Percentiles rank a stretch among this genome's conserved stretches.
These are phyloP conservation scores for Podospora appendiculata DNA, from an alignment of 495 filamentous ascomycete genomes.

Conservation along the genomic window DNA sequence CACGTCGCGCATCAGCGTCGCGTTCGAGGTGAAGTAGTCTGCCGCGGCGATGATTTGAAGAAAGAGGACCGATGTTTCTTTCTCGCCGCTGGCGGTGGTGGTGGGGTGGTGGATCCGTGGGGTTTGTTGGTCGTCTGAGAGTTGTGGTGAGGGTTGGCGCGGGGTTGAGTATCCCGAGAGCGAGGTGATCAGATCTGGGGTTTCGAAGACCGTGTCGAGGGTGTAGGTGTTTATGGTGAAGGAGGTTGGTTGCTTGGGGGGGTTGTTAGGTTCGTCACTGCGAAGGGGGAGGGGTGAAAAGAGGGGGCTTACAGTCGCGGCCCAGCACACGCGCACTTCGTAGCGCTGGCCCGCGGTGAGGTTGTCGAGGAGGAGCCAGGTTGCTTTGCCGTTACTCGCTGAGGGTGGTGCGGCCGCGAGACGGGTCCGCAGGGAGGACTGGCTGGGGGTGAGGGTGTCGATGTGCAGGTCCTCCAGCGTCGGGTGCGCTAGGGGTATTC, in stretches of 20 bases:
- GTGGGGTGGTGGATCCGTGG: neutral
- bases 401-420: slow-evolving; percentile 53
- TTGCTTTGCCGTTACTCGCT: slow-evolving; percentile 47
- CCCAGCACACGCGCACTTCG: slow-evolving; percentile 91
- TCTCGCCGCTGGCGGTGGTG: slow-evolving; percentile 4
- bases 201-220: slow-evolving; percentile 49
- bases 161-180: slow-evolving; percentile 55
- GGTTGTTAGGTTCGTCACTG: neutral
- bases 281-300: neutral
- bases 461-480: slow-evolving; percentile 59
- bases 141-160: slow-evolving; percentile 26
- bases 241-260: slow-evolving; percentile 71
- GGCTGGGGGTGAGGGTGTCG: slow-evolving; percentile 50
- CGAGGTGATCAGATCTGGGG: slow-evolving; percentile 53
- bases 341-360: slow-evolving; percentile 69
- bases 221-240: slow-evolving; percentile 63
- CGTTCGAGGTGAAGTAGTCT: slow-evolving; percentile 72
- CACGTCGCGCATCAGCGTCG: slow-evolving; percentile 65
- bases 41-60: slow-evolving; percentile 70
- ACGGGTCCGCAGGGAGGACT: slow-evolving; percentile 48
- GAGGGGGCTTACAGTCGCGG: slow-evolving; percentile 67
- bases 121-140: neutral
- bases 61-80: slow-evolving; percentile 57
- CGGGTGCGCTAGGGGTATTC: slow-evolving; percentile 47
- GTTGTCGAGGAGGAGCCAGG: slow-evolving; percentile 80